Evolutionary conservation across 306 rosid species (phyloP), one percentile per base, ranked within the genome.

Genomic region (Datisca glomerata): DNA sequence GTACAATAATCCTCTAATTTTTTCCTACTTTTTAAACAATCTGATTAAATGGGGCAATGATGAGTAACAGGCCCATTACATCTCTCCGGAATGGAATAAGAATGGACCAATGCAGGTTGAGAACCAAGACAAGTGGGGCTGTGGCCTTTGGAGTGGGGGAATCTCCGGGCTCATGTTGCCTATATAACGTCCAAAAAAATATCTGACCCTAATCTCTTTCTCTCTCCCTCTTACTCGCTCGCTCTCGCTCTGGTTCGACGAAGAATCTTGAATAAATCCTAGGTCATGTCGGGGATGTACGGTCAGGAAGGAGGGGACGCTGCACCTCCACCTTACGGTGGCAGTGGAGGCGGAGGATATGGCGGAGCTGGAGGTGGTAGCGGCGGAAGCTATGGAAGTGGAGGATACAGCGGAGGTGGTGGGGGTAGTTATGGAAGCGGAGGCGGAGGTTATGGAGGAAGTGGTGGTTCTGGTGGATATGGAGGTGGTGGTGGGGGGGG

Each of bases 291-390:
- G 60, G 96, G 98, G 37, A 64, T 57, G 72, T 89, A 84, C 66
- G 96, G 94, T 23, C 98, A 80, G n/a, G n/a, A n/a, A 55, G 94
- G 71, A 53, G 85, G 84, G 0, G 81, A 72, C 20, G 74, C 87
- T 31, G 93, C 78, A 34, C 84, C 81, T 51, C 72, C 81, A 19
- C 27, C 86, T 0, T 83, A 87, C 21, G 95, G 92, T 44, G 76
- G 67, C 12, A 53, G 74, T 5, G 62, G 69, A 28, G 55, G 70
- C 22, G 72, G 69, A 19, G 49, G 61, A 5, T 53, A 54, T 7
- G 41, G 35, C 2, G 57, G 51, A 2, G 53, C 45, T 1, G 75
- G 72, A 18, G 73, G 78, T 3, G 43, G 49, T 22, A n/a, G n/a
- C n/a, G 80, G 78, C 13, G 77, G 68, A 1, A 28, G 56, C 1